phyloP scores from a whole-genome alignment of 108 stramenopile genomes.

The Pseudonitzschia pungens region DNA sequence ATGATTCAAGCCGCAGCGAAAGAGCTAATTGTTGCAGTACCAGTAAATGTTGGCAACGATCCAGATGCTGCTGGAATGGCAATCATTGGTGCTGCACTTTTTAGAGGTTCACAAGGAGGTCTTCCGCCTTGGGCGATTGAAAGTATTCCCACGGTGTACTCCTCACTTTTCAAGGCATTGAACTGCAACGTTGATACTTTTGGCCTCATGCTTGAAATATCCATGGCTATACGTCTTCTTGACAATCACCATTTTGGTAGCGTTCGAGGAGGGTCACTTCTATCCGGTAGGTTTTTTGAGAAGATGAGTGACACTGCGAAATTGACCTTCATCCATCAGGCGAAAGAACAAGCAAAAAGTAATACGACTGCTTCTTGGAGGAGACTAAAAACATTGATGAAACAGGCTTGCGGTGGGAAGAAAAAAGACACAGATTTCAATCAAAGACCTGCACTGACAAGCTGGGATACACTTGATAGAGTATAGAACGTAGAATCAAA shows the following conservation, averaged over 20 bases:
- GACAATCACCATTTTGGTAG: conserved; percentile 34
- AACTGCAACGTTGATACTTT: conserved; percentile 45
- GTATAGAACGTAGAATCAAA: conserved; percentile 29
- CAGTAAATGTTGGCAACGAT: conserved; percentile 25
- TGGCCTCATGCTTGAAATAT: conserved; percentile 38
- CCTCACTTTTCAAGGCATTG: conserved; percentile 48
- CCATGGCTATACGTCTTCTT: conserved; percentile 45
- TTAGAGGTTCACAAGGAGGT: conserved; percentile 66
- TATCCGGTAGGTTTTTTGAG: conserved; percentile 69
- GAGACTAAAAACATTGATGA: conserved; percentile 64
- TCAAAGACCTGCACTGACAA: conserved; percentile 68
- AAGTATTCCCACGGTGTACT: conserved; percentile 54
- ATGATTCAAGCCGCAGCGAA: conserved; percentile 40
- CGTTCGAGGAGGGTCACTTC: conserved; percentile 45
- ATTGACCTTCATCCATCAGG: conserved; percentile 49
- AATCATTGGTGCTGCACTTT: conserved; percentile 62
- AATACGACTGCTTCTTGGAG: conserved; percentile 62
- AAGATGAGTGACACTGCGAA: conserved; percentile 48
- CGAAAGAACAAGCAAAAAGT: conserved; percentile 41
- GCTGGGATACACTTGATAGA: conserved; percentile 73
- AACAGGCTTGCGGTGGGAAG: conserved; percentile 81
- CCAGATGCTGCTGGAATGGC: conserved; percentile 43
- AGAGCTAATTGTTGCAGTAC: conserved; percentile 23
- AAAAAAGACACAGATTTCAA: conserved; percentile 85
- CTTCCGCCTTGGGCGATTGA: conserved; percentile 86